phyloP scores from a whole-genome alignment of 805 yeast genomes.

The Candida silvicultrix region DNA sequence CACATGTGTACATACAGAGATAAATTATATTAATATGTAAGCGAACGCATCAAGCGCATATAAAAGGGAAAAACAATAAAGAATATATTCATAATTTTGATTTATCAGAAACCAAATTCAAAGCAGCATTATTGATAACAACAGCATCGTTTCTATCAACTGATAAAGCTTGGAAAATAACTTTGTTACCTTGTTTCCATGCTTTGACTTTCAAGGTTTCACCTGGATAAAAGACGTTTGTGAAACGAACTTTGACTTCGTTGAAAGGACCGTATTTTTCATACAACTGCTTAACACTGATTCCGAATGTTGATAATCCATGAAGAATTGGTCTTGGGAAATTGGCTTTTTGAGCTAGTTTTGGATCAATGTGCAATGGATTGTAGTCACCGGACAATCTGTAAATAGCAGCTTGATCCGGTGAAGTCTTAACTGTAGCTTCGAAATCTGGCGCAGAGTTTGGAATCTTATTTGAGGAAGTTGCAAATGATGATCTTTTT shows the following conservation, averaged over 20 bases:
- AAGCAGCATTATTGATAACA: constrained; percentile 85
- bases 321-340: constrained; percentile 86
- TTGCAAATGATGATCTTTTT: constrained; percentile 53
- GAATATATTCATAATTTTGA: constrained; percentile 23
- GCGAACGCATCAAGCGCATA: not conserved
- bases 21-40: not conserved
- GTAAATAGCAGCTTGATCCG: constrained; percentile 82
- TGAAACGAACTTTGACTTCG: constrained; percentile 85
- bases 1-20: not conserved
- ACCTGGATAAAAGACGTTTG: constrained; percentile 92
- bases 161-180: constrained; percentile 73
- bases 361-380: constrained; percentile 93
- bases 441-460: constrained; percentile 60
- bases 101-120: constrained; percentile 40
- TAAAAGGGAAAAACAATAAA: not conserved
- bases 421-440: constrained; percentile 47
- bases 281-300: constrained; percentile 65
- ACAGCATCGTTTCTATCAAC: constrained; percentile 62
- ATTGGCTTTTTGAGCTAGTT: constrained; percentile 80
- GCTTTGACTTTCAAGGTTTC: constrained; percentile 76
- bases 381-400: constrained; percentile 91
- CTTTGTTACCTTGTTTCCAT: constrained; percentile 70
- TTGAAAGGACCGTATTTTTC: constrained; percentile 78
- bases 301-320: constrained; percentile 86
- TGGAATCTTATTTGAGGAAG: constrained; percentile 59